Percentiles rank a stretch among this genome's conserved stretches.
Evolutionary conservation across 345 rosid species (phyloP).

Genomic region (Clarkia xantiana): DNA sequence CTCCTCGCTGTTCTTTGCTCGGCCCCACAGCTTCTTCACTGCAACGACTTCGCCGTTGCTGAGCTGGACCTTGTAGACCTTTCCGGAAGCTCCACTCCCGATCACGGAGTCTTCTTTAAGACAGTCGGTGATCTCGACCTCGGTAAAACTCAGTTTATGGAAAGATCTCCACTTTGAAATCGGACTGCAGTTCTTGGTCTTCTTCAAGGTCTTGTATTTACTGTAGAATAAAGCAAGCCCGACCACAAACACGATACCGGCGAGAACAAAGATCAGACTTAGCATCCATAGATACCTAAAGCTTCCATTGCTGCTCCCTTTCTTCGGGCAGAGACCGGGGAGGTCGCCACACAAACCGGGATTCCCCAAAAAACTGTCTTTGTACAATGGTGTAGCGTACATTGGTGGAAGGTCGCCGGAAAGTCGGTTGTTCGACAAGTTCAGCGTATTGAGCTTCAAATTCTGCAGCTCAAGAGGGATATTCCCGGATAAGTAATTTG

Average conservation of each 20-base stretch:
- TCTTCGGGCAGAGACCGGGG: too few species aligned
- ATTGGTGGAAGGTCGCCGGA: constrained; percentile 48
- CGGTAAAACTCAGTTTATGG: constrained; percentile 36
- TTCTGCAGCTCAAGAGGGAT: constrained; percentile 43
- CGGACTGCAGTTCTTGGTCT: too few species aligned
- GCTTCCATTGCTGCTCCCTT: too few species aligned
- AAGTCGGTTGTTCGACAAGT: constrained; percentile 55
- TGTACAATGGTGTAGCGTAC: constrained; percentile 25
- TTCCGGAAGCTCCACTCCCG: constrained; percentile 82
- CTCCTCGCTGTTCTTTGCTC: constrained; percentile 8
- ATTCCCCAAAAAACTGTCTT: constrained; percentile 45
- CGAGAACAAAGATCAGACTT: constrained; percentile 3
- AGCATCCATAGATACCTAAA: constrained; percentile 18
- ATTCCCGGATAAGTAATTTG: constrained; percentile 51
- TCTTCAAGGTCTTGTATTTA: too few species aligned
- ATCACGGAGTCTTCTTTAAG: constrained; percentile 55
- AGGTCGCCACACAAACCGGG: constrained; percentile 29
- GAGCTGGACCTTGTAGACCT: constrained; percentile 58
- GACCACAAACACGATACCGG: too few species aligned
- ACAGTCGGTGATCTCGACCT: constrained; percentile 46
- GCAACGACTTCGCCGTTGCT: constrained; percentile 50
- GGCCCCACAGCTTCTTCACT: constrained; percentile 21
- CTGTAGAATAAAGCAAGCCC: too few species aligned
- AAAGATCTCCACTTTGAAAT: constrained; percentile 63
- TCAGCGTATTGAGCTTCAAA: constrained; percentile 55